phyloP scores from a whole-genome alignment of 495 filamentous ascomycete species.

The Tuber borchii region DNA sequence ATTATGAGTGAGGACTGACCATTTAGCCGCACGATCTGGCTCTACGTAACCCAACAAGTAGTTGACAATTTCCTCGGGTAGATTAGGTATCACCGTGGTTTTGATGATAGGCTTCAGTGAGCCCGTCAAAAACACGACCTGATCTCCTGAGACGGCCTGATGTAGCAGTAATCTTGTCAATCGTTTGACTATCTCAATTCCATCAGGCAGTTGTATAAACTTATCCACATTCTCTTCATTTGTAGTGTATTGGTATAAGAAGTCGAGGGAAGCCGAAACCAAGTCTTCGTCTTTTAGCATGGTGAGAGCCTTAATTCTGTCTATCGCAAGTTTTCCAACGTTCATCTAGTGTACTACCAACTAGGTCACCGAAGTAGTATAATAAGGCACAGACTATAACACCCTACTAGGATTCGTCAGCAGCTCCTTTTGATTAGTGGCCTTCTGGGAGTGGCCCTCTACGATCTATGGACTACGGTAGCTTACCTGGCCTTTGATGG shows the following conservation, averaged over 20 bases:
- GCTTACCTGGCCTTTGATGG: no score
- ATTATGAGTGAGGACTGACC: slow-evolving; percentile 45
- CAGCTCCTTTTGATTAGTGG: not conserved
- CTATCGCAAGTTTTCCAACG: slow-evolving; percentile 54
- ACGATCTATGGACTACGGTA: not conserved
- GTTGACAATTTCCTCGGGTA: slow-evolving; percentile 70
- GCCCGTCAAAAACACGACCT: slow-evolving; percentile 29
- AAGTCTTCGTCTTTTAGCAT: slow-evolving; percentile 89
- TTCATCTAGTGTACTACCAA: no score
- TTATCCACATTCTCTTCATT: slow-evolving; percentile 68
- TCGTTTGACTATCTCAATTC: slow-evolving; percentile 48
- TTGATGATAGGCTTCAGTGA: slow-evolving; percentile 22
- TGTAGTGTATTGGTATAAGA: slow-evolving; percentile 91
- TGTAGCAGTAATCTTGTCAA: slow-evolving; percentile 34
- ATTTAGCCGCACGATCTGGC: slow-evolving; percentile 79
- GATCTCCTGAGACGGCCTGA: slow-evolving; percentile 40
- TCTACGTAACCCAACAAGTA: slow-evolving; percentile 68
- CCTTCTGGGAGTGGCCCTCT: not conserved
- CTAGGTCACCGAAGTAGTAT: no score
- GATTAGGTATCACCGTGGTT: slow-evolving; percentile 57
- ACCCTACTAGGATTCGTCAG: not conserved
- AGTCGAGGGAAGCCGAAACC: slow-evolving; percentile 76
- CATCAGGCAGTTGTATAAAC: slow-evolving; percentile 35
- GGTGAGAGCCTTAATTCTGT: slow-evolving; percentile 68
- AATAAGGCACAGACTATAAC: not conserved